Evolutionary conservation across 441 rosid genomes (phyloP), one percentile per base, ranked within the genome.

Genomic region (Biscutella laevigata): DNA sequence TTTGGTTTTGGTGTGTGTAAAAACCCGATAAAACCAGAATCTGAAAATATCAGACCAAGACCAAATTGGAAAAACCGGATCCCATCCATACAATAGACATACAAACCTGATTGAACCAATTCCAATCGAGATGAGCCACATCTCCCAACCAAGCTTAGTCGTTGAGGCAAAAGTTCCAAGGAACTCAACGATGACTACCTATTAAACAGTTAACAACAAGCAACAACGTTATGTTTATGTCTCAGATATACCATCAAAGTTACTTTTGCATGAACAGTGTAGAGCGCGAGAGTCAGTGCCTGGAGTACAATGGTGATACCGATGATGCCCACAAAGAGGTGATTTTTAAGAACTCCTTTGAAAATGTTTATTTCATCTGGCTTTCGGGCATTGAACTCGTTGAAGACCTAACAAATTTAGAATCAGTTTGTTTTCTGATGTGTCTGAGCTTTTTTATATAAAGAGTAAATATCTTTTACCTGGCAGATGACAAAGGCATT

Each of bases 321-420:
- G 57, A 89, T 81, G 48, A 94, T 89, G 19, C 76, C 94, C 33
- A 86, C 68, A 67, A 94, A 94, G 17, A 94, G 84, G 44, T 36
- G 83, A 63, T 81, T 94, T 53, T 69, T 75, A 5, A 79, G 67
- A 25, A 94, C 69, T 27, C 99, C 97, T 43, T 25, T 24, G 60
- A 89, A 89, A 33, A 86, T 71, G 66, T 94, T 86, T 0, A 61
- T 43, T 68, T 89, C 88, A 71, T 94, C 97, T 29, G 97, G 97
- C 66, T 94, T 86, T 62, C 97, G 75, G 34, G 96, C 96, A 64
- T 89, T 89, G 55, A 86, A 89, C 70, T 89, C 97, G 38, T 89
- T 94, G 72, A 94, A 86, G 43, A 89, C 71, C 99, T 94, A 62
- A 57, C 4, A 42, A 27, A 1, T n/a, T 26, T 9, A 2, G 0